These are phyloP conservation scores for Rhodotorula babjevae DNA, from an alignment of 768 basidiomycete species.

Conservation along the genomic window DNA sequence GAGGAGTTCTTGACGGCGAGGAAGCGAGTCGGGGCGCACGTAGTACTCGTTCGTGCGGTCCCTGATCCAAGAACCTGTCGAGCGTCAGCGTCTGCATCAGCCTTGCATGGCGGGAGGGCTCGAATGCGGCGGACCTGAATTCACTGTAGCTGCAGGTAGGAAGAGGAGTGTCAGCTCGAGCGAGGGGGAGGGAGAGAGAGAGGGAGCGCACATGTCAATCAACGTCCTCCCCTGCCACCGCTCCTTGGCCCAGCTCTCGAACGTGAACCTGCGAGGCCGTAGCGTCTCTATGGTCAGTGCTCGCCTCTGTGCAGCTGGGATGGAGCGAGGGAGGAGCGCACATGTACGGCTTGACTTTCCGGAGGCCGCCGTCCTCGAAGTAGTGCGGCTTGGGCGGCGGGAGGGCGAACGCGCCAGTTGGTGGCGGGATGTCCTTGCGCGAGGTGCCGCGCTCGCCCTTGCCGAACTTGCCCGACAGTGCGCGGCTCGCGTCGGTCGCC, in stretches of 20 bases:
- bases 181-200: not conserved
- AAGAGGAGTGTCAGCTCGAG: not conserved
- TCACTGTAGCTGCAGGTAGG: constrained; percentile 35
- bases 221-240: constrained; percentile 36
- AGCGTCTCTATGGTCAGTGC: too few relatives aligned
- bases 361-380: constrained; percentile 33
- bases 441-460: constrained; percentile 21
- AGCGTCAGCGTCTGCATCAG: not conserved
- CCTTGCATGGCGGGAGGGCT: not conserved
- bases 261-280: constrained; percentile 14
- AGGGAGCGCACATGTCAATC: constrained; percentile 29
- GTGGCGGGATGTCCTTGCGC: constrained; percentile 10
- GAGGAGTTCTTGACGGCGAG: too few relatives aligned
- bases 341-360: constrained; percentile 38
- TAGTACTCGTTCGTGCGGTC: constrained; percentile 36
- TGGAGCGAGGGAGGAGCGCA: not conserved
- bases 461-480: not conserved
- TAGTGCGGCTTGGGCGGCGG: constrained; percentile 26
- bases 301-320: not conserved
- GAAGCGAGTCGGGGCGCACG: constrained; percentile 5
- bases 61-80: constrained; percentile 31
- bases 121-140: constrained; percentile 32
- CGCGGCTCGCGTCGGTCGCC: not conserved
- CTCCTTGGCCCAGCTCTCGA: constrained; percentile 32
- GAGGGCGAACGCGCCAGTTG: constrained; percentile 18